A percentile compares a stretch with the other conserved stretches of the same genome.
phyloP scores from a whole-genome alignment of 805 yeast species.

The Barnettozyma salicaria region DNA sequence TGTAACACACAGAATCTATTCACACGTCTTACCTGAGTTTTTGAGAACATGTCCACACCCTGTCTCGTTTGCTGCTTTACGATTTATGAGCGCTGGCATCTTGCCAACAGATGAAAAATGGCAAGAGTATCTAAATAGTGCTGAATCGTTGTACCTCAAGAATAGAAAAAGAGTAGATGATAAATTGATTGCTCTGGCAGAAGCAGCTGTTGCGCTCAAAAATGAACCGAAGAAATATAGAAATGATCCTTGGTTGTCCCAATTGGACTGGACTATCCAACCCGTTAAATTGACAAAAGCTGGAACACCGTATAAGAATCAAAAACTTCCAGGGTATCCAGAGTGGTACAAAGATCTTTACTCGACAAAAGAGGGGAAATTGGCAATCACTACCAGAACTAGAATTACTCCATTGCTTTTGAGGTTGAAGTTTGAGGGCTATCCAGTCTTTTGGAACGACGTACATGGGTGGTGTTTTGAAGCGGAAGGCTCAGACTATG shows the following conservation, averaged over 20 bases:
- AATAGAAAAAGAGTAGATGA: conserved; percentile 50
- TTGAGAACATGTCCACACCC: conserved; percentile 79
- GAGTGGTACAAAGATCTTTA: conserved; percentile 78
- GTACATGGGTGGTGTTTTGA: conserved; percentile 85
- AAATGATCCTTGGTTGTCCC: conserved; percentile 84
- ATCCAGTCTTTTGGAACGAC: conserved; percentile 78
- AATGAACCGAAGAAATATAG: conserved; percentile 37
- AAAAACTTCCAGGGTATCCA: conserved; percentile 85
- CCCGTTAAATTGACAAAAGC: conserved; percentile 58
- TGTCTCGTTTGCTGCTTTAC: conserved; percentile 82
- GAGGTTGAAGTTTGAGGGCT: conserved; percentile 76
- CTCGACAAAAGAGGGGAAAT: conserved; percentile 33
- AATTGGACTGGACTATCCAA: conserved; percentile 78
- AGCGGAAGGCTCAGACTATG: conserved; percentile 35
- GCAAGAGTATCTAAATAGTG: conserved; percentile 60
- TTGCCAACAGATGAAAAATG: conserved; percentile 74
- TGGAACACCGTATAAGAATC: conserved; percentile 64
- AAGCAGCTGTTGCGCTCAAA: conserved; percentile 45
- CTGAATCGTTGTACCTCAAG: conserved; percentile 63
- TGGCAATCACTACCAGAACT: conserved; percentile 64
- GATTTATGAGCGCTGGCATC: conserved; percentile 64
- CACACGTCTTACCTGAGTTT: conserved; percentile 65
- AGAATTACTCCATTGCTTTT: conserved; percentile 73
- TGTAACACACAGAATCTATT: conserved; percentile 65
- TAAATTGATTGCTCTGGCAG: conserved; percentile 54